These are phyloP conservation scores for Albatrellus ellisii DNA, from an alignment of 768 basidiomycete genomes.

Conservation along the genomic window DNA sequence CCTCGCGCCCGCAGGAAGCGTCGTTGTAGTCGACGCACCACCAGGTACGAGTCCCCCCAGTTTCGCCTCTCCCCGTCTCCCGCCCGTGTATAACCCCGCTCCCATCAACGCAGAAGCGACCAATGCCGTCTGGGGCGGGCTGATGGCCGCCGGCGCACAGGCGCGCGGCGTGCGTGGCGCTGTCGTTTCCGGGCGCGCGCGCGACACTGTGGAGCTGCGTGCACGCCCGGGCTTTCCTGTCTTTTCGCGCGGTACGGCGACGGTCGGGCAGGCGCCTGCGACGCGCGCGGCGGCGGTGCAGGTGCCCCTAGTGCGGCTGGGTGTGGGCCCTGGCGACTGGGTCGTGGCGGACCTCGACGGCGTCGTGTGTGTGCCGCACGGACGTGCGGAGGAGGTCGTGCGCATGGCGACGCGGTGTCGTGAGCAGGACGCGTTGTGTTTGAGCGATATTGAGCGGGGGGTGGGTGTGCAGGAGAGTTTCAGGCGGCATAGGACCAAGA, in stretches of 20 bases:
- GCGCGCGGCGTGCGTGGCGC: conserved; percentile 59
- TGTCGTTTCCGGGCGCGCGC: conserved; percentile 73
- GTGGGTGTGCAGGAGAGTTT: conserved; percentile 70
- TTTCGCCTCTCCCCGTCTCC: neutral
- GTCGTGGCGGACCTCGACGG: conserved; percentile 85
- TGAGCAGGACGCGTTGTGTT: conserved; percentile 56
- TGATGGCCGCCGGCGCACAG: conserved; percentile 81
- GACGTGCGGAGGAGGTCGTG: conserved; percentile 39
- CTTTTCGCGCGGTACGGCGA: conserved; percentile 71
- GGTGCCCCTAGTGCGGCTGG: conserved; percentile 38
- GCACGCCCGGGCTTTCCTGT: conserved; percentile 62
- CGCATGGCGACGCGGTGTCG: conserved; percentile 43
- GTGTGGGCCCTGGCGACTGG: conserved; percentile 64
- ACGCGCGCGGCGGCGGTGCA: conserved; percentile 71
- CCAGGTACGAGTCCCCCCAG: conserved; percentile 34
- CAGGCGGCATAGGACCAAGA: conserved; percentile 54
- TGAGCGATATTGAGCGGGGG: conserved; percentile 65
- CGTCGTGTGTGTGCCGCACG: conserved; percentile 65
- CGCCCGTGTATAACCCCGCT: neutral
- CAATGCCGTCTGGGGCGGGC: conserved; percentile 86
- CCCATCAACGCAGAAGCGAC: conserved; percentile 37
- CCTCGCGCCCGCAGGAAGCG: conserved; percentile 44
- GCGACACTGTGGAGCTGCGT: conserved; percentile 74
- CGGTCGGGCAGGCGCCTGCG: conserved; percentile 76
- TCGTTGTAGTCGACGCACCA: conserved; percentile 69